A percentile compares a stretch with the other conserved stretches of the same genome.
Evolutionary conservation across 805 yeast genomes (phyloP).

Genomic region (Candida ficus): DNA sequence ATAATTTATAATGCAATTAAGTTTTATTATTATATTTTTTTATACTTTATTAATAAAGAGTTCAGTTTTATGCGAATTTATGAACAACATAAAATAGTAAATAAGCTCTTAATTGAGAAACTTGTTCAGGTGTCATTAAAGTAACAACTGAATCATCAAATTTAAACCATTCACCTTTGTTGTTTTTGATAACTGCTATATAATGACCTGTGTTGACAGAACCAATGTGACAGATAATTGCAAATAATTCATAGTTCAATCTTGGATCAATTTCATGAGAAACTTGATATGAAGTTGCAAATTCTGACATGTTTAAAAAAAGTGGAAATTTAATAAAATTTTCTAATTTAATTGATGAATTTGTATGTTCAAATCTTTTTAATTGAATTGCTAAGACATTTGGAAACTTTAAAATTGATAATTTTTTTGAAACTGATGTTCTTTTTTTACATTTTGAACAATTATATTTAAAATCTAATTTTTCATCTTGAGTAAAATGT

Average conservation of each 20-base stretch:
- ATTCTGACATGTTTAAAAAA: conserved; percentile 65
- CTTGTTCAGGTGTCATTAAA: conserved; percentile 57
- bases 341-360: conserved; percentile 57
- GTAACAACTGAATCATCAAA: conserved; percentile 88
- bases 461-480: conserved; percentile 64
- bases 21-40: neutral
- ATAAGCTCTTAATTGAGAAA: conserved; percentile 71
- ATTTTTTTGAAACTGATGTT: conserved; percentile 67
- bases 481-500: conserved; percentile 74
- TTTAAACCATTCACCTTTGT: conserved; percentile 79
- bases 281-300: conserved; percentile 29
- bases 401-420: conserved; percentile 65
- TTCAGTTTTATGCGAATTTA: conserved; percentile 9
- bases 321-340: conserved; percentile 68
- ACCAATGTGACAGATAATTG: conserved; percentile 85
- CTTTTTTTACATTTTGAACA: conserved; percentile 62
- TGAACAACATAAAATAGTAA: conserved; percentile 59
- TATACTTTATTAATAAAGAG: neutral
- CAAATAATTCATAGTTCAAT: conserved; percentile 75
- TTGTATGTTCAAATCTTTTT: conserved; percentile 51
- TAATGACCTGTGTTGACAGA: conserved; percentile 96
- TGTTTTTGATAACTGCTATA: conserved; percentile 66
- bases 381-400: conserved; percentile 79
- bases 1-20: neutral
- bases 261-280: conserved; percentile 26